Evolutionary conservation across 2,329 filamentous ascomycete genomes (phyloP).

Genomic region (Leptographium lundbergii): DNA sequence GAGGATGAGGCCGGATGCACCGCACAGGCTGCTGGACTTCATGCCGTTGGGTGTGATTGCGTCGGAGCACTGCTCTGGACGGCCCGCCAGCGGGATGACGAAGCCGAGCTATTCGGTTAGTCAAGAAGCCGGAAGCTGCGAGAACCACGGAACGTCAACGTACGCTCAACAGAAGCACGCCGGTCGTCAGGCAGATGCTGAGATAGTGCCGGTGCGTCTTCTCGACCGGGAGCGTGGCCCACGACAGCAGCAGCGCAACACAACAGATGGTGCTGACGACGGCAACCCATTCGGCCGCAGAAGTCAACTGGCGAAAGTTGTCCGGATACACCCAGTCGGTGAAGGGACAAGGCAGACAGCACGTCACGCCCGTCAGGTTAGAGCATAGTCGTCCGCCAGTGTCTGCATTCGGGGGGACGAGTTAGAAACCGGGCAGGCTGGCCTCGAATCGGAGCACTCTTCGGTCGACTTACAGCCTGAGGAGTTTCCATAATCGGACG

Average conservation of each 20-base stretch:
- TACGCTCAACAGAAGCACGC: constrained; percentile 68
- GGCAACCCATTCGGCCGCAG: constrained; percentile 70
- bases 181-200: constrained; percentile 72
- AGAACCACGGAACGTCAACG: constrained; percentile 21
- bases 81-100: constrained; percentile 69
- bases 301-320: constrained; percentile 45
- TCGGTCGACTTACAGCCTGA: constrained; percentile 17
- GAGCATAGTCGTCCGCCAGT: constrained; percentile 42
- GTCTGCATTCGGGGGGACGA: constrained; percentile 26
- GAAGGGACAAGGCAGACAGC: constrained; percentile 84
- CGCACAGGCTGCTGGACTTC: constrained; percentile 69
- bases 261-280: constrained; percentile 61
- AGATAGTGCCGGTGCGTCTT: constrained; percentile 89
- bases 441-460: background rate
- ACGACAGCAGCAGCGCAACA: constrained; percentile 67
- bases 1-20: constrained; percentile 75
- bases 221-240: constrained; percentile 67
- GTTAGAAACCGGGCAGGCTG: background rate
- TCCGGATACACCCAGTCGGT: constrained; percentile 62
- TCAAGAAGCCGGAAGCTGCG: background rate
- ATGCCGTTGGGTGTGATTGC: constrained; percentile 89
- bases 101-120: constrained; percentile 57
- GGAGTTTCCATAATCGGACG: constrained; percentile 6
- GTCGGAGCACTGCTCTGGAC: constrained; percentile 75
- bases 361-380: constrained; percentile 41